A percentile compares a stretch with the other conserved stretches of the same genome.
phyloP scores from a whole-genome alignment of 2,329 filamentous ascomycete species.

The Arthrobotrys megalospora region DNA sequence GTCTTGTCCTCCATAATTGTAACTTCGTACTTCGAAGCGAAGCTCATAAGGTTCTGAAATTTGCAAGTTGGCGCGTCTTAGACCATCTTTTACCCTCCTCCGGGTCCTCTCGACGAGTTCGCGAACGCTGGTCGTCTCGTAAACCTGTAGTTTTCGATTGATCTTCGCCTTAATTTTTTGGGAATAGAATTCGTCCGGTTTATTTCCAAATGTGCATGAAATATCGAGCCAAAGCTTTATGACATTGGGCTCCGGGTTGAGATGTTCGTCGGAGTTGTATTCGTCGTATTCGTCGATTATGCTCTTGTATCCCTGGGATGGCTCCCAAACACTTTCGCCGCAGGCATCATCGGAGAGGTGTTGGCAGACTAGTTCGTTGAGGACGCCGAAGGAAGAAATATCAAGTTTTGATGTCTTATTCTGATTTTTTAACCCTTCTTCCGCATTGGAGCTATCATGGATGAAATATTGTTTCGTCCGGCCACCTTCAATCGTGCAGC shows the following conservation, averaged over 20 bases:
- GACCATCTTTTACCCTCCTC: neutral
- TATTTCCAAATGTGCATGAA: constrained; percentile 7
- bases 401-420: neutral
- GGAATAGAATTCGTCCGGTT: constrained; percentile 10
- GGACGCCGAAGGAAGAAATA: neutral
- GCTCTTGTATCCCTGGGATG: neutral
- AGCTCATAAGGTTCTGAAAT: constrained; percentile 12
- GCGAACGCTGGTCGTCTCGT: neutral
- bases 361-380: constrained; percentile 8
- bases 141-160: neutral
- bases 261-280: neutral
- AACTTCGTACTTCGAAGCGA: neutral
- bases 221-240: neutral
- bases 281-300: neutral
- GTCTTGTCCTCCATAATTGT: neutral
- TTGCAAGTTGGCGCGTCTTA: neutral
- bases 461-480: neutral
- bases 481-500: neutral
- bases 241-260: neutral
- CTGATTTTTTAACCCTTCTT: neutral
- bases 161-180: neutral
- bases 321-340: neutral
- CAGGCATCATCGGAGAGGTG: neutral
- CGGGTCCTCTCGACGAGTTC: constrained; percentile 9
- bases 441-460: neutral